Conservation (phyloP, 192 early-diverging fungal genomes). For the Coemansia sp. region DNA sequence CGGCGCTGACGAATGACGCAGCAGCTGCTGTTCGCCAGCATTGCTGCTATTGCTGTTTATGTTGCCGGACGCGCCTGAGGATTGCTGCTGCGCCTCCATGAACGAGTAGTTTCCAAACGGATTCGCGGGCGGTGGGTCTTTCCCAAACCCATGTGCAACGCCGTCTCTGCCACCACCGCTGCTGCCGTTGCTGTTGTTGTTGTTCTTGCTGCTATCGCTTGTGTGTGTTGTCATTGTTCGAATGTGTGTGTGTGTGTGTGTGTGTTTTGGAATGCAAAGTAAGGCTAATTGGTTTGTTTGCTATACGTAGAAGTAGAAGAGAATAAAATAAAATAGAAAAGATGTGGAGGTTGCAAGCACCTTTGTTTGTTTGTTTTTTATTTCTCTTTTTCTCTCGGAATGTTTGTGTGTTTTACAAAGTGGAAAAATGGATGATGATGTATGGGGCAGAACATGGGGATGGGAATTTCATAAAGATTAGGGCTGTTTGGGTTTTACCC, state of each 20-base stretch:
- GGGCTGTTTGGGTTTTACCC: no score
- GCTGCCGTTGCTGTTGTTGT: not conserved
- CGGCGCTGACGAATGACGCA: not conserved
- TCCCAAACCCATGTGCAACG: not conserved
- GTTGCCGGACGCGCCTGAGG: not conserved
- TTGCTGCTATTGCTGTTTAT: not conserved
- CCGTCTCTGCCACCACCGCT: not conserved
- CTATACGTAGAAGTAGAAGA: no score
- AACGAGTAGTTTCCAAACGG: constrained; percentile 56
- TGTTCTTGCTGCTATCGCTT: not conserved
- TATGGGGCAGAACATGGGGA: no score
- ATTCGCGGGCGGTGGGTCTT: constrained; percentile 20
- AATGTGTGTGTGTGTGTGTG: not conserved
- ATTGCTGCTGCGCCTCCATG: constrained; percentile 39
- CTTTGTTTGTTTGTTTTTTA: no score
- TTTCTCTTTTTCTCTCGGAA: no score
- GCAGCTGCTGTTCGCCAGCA: not conserved
- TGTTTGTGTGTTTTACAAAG: no score
- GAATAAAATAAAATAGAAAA: no score
- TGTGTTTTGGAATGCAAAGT: no score
- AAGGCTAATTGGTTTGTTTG: no score
- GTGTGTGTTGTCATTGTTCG: not conserved
- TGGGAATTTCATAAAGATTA: no score
- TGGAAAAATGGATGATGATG: no score
- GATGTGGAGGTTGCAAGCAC: no score